Conservation (phyloP, 2,329 filamentous ascomycete genomes). For the Colletotrichum sp. region DNA sequence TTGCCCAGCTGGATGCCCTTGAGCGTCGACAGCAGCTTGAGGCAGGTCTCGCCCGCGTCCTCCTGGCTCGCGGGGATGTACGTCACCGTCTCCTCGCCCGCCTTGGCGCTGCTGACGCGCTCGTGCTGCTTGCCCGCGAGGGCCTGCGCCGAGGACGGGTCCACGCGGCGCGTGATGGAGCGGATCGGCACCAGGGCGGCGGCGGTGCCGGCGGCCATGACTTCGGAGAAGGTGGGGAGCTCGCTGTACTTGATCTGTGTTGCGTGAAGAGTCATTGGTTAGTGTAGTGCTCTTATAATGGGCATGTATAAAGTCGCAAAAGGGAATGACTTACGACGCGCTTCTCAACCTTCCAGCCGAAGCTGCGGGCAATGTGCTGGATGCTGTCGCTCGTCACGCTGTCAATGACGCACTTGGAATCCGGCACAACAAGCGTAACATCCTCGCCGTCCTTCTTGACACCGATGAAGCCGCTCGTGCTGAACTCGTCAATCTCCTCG, state of each 20-base stretch:
- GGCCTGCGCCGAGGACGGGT: constrained; percentile 42
- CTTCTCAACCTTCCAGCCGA: constrained; percentile 86
- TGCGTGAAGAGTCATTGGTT: no score
- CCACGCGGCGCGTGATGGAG: constrained; percentile 76
- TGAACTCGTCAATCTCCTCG: constrained; percentile 93
- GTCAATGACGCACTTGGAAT: constrained; percentile 86
- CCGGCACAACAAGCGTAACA: constrained; percentile 82
- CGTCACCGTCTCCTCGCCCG: constrained; percentile 54
- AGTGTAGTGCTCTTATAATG: no score
- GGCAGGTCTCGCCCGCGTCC: constrained; percentile 75
- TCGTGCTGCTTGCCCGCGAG: constrained; percentile 39
- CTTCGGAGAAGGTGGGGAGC: constrained; percentile 65
- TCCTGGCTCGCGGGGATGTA: constrained; percentile 62
- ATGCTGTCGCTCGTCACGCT: constrained; percentile 84
- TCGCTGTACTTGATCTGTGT: constrained; percentile 67
- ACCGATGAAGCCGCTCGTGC: constrained; percentile 91
- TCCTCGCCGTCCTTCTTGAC: constrained; percentile 61
- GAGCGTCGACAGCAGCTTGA: constrained; percentile 75
- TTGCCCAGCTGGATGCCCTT: constrained; percentile 88
- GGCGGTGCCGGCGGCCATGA: constrained; percentile 91
- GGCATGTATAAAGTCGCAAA: no score
- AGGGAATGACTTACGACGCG: no score
- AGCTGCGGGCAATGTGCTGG: constrained; percentile 74
- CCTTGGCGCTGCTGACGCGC: constrained; percentile 40
- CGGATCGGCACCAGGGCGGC: constrained; percentile 91